phyloP scores from a whole-genome alignment of 352 stramenopile species.

The Pythium sp. region DNA sequence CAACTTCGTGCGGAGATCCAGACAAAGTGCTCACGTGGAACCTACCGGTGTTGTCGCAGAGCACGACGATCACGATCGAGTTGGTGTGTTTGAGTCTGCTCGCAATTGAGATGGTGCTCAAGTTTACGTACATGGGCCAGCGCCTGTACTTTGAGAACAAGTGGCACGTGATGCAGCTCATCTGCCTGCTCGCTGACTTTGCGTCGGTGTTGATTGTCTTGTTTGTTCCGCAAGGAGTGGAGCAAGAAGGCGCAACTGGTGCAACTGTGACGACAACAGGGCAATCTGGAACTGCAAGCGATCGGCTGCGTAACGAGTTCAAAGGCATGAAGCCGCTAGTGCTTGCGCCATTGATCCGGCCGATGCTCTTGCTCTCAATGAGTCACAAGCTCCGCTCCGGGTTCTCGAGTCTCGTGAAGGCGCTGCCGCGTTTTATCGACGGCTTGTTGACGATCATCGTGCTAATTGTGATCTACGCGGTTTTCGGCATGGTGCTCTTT shows the following conservation, averaged over 20 bases:
- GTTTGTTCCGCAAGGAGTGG: conserved; percentile 18
- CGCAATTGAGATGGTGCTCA: conserved; percentile 39
- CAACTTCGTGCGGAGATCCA: conserved; percentile 28
- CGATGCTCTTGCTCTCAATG: conserved; percentile 49
- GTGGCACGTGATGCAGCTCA: conserved; percentile 49
- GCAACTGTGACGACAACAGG: neutral
- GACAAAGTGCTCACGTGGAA: conserved; percentile 31
- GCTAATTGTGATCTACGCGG: conserved; percentile 54
- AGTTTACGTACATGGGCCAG: conserved; percentile 47
- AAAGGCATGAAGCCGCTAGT: conserved; percentile 28
- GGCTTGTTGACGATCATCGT: conserved; percentile 42
- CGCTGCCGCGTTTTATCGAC: conserved; percentile 40
- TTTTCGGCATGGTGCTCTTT: conserved; percentile 65
- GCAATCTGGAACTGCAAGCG: neutral
- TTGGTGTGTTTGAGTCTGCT: conserved; percentile 42
- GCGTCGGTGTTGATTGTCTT: conserved; percentile 38
- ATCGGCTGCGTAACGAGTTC: conserved; percentile 4
- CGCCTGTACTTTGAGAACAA: conserved; percentile 55
- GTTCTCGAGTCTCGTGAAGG: conserved; percentile 45
- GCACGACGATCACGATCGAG: conserved; percentile 36
- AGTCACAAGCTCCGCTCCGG: conserved; percentile 43
- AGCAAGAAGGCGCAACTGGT: neutral
- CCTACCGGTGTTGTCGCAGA: conserved; percentile 30
- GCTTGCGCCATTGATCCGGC: conserved; percentile 39
- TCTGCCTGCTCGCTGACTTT: conserved; percentile 39